phyloP scores from a whole-genome alignment of 2,329 filamentous ascomycete genomes.

The Ascochyta pisi region DNA sequence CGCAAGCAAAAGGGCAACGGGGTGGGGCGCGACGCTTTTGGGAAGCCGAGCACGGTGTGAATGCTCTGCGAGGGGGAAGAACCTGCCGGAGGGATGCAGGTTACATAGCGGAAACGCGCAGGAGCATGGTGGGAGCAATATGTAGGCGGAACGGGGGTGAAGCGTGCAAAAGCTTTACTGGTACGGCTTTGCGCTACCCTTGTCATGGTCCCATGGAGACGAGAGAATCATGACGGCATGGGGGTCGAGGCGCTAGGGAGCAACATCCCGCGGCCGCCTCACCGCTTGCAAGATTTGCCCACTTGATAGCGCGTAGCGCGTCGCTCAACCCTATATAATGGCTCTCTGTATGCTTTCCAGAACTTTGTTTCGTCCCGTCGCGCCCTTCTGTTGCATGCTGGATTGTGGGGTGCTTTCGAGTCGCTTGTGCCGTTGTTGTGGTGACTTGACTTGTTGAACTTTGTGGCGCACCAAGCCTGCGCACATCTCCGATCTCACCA shows the following conservation, averaged over 20 bases:
- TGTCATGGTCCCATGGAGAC: conserved; percentile 17
- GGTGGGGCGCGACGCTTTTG: conserved; percentile 9
- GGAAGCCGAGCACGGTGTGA: conserved; percentile 2
- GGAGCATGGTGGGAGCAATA: conserved; percentile 19
- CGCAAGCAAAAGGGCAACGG: conserved; percentile 12
- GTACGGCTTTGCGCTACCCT: conserved; percentile 13
- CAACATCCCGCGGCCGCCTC: conserved; percentile 15
- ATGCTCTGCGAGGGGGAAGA: conserved; percentile 4
- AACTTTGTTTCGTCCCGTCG: neutral
- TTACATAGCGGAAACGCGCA: conserved; percentile 13
- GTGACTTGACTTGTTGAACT: conserved; percentile 2
- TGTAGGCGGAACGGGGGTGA: conserved; percentile 17
- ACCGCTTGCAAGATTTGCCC: conserved; percentile 10
- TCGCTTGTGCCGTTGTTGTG: conserved; percentile 9
- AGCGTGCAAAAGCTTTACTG: conserved; percentile 22
- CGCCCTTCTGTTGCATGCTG: neutral
- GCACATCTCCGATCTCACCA: conserved; percentile 17
- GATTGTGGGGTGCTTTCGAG: neutral
- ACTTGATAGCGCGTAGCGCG: conserved; percentile 8
- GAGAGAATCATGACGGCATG: conserved; percentile 18
- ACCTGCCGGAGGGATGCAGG: conserved; percentile 16
- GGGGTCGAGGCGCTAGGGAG: conserved; percentile 10
- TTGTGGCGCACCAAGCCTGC: conserved; percentile 14
- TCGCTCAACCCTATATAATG: neutral
- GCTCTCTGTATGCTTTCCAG: neutral